phyloP scores from a whole-genome alignment of 2,329 filamentous ascomycete species.

The Ophiocordyceps camponoti-rufipedis region DNA sequence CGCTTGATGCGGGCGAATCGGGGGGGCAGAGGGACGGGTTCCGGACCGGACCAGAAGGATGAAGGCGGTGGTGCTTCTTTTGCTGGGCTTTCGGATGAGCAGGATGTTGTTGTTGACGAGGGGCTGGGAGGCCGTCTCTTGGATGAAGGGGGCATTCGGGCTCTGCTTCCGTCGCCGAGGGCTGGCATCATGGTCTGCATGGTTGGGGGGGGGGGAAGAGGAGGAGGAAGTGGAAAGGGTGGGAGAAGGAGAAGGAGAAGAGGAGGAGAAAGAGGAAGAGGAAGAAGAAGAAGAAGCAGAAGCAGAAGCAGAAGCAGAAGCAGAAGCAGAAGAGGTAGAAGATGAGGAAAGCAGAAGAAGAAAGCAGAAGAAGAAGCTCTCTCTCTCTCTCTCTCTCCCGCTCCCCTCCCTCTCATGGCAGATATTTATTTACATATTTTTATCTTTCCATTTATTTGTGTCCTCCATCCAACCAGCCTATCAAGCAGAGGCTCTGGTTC shows the following conservation, averaged over 20 bases:
- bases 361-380: no score
- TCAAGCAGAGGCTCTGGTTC: no score
- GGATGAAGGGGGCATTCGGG: not conserved
- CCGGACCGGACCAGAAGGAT: conserved; percentile 36
- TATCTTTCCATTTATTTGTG: no score
- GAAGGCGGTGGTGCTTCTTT: not conserved
- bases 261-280: not conserved
- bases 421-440: no score
- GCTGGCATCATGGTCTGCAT: not conserved
- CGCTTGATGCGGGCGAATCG: conserved; percentile 39
- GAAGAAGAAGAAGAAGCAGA: no score
- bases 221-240: not conserved
- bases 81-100: not conserved
- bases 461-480: no score
- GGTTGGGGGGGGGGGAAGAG: not conserved
- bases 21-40: conserved; percentile 38
- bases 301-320: no score
- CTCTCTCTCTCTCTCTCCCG: no score
- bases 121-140: not conserved
- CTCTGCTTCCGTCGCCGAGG: not conserved
- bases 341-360: not conserved
- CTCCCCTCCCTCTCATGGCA: no score
- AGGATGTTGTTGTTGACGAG: not conserved
- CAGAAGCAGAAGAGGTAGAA: not conserved
- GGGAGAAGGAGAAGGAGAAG: not conserved